Evolutionary conservation across 441 rosid genomes (phyloP).

Genomic region (Melastoma candidum): DNA sequence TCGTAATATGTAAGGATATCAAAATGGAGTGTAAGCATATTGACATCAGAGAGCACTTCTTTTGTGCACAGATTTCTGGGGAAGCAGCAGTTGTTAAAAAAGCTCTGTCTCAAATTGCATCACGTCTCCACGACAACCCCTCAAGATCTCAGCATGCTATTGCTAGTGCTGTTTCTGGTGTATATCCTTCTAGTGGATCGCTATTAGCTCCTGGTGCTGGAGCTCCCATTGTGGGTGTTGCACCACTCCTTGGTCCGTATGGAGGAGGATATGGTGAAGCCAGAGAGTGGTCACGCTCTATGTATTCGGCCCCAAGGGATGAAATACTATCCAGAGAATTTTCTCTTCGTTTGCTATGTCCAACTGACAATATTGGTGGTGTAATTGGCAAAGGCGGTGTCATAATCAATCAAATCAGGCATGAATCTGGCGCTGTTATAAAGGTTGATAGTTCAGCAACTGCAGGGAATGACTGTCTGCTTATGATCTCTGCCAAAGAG

Average conservation of each 20-base stretch:
- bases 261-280: conserved; percentile 86
- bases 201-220: conserved; percentile 17
- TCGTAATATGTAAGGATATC: too few species aligned
- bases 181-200: conserved; percentile 10
- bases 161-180: conserved; percentile 7
- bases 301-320: conserved; percentile 79
- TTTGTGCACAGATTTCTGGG: conserved; percentile 58
- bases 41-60: too few species aligned
- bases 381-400: conserved; percentile 27
- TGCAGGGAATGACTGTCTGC: conserved; percentile 11
- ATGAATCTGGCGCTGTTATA: conserved; percentile 2
- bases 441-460: conserved; percentile 12
- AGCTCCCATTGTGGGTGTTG: conserved; percentile 57
- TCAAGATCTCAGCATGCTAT: conserved; percentile 57
- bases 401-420: conserved; percentile 2
- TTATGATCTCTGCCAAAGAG: conserved; percentile 13
- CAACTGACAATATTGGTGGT: conserved; percentile 66
- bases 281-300: conserved; percentile 75
- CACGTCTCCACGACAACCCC: conserved; percentile 88
- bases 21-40: too few species aligned
- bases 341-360: conserved; percentile 70
- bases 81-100: conserved; percentile 70
- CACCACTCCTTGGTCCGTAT: conserved; percentile 63
- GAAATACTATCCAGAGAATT: conserved; percentile 66
- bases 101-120: conserved; percentile 75